Conservation (phyloP, 2,329 filamentous ascomycete species). For the Alternaria incomplexa region DNA sequence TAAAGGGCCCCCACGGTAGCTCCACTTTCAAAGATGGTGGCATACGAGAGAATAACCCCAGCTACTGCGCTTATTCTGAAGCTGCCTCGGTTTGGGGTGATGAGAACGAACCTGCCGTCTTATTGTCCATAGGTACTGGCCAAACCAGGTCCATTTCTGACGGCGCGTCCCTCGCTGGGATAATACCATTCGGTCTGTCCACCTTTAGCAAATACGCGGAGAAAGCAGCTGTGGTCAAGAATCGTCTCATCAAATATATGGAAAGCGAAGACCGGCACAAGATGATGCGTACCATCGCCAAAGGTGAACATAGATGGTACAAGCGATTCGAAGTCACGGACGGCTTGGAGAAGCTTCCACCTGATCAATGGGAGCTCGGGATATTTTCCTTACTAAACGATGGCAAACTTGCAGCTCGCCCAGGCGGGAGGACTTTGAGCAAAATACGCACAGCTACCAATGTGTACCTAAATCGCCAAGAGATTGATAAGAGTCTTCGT, state of each 20-base stretch:
- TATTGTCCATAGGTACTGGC: not conserved
- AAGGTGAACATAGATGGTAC: not conserved
- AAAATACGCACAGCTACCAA: not conserved
- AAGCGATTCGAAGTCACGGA: not conserved
- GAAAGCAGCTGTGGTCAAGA: accelerated
- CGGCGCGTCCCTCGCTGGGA: accelerated
- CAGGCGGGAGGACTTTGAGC: too few species aligned
- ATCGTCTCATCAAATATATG: accelerated
- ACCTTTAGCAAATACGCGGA: not conserved
- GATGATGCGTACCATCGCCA: not conserved
- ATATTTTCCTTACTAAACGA: too few species aligned
- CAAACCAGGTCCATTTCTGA: accelerated
- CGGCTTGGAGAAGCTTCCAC: not conserved
- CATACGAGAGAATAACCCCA: not conserved
- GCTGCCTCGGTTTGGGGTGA: not conserved
- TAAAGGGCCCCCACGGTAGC: accelerated
- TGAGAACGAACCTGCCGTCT: accelerated
- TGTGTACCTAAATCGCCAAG: accelerated
- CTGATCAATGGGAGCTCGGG: not conserved
- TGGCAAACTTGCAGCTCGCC: too few species aligned
- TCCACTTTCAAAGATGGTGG: accelerated
- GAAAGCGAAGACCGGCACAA: not conserved
- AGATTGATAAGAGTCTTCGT: not conserved
- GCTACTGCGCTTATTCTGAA: not conserved
- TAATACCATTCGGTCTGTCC: not conserved